A percentile compares a stretch with the other conserved stretches of the same genome.
Evolutionary conservation across 495 filamentous ascomycete species (phyloP).

Genomic region (Evansstolkia leycettana): DNA sequence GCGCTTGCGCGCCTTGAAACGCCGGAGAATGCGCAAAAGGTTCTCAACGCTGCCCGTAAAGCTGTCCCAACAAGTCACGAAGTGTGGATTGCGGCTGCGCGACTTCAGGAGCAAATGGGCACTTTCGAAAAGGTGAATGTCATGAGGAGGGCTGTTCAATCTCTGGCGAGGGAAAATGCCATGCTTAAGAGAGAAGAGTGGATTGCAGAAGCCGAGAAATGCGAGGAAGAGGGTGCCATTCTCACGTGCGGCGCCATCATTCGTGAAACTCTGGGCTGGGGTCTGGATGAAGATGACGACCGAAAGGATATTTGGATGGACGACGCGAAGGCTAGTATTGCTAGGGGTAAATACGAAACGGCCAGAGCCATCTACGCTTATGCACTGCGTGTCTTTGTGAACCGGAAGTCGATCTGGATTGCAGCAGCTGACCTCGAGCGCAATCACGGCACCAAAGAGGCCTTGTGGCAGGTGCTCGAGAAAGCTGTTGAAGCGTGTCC

Average conservation of each 20-base stretch:
- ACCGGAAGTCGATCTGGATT: constrained; percentile 71
- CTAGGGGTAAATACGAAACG: constrained; percentile 71
- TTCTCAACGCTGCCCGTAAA: constrained; percentile 90
- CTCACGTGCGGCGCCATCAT: constrained; percentile 83
- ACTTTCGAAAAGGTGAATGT: constrained; percentile 64
- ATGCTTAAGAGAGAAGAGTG: constrained; percentile 97
- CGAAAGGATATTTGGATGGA: constrained; percentile 92
- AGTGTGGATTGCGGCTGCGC: constrained; percentile 89
- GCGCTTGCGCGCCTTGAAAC: constrained; percentile 82
- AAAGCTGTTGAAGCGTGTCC: constrained; percentile 91
- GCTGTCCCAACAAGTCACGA: constrained; percentile 84
- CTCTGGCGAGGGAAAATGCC: constrained; percentile 80
- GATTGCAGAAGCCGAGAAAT: constrained; percentile 89
- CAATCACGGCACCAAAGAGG: constrained; percentile 76
- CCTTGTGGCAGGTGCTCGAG: constrained; percentile 71
- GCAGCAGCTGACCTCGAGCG: constrained; percentile 86
- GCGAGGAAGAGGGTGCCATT: constrained; percentile 82
- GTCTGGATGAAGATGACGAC: constrained; percentile 92
- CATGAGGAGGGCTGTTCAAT: constrained; percentile 86
- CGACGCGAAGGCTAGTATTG: constrained; percentile 70
- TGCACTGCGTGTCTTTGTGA: constrained; percentile 75
- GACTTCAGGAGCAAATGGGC: constrained; percentile 85
- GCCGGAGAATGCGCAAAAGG: constrained; percentile 80
- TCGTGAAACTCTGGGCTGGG: constrained; percentile 83
- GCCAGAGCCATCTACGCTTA: constrained; percentile 90